These are phyloP conservation scores for Macadamia tetraphylla DNA, from an alignment of 164 flowering plant species.

Conservation along the genomic window DNA sequence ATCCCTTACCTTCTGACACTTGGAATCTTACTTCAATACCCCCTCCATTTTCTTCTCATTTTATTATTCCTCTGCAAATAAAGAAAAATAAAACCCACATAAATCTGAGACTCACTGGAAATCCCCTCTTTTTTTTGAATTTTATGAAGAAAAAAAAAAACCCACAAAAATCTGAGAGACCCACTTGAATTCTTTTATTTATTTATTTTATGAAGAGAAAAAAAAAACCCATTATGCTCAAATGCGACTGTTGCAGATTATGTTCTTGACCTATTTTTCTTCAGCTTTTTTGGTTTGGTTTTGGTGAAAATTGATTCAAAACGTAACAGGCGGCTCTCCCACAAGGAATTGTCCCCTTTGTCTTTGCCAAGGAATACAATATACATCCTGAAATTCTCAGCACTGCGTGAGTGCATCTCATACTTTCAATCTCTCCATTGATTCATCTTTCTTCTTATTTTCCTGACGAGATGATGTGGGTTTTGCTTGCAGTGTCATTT, in stretches of 20 bases:
- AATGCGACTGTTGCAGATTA: too few species aligned
- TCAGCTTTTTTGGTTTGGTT: too few species aligned
- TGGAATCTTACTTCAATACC: constrained; percentile 23
- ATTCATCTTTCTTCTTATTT: neutral
- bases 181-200: too few species aligned
- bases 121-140: too few species aligned
- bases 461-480: constrained; percentile 1
- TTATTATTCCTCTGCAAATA: neutral
- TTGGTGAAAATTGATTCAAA: too few species aligned
- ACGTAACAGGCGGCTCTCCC: constrained; percentile 20
- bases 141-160: neutral
- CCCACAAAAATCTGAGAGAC: neutral
- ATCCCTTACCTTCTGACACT: constrained; percentile 18
- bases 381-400: constrained; percentile 1
- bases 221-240: too few species aligned
- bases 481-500: neutral
- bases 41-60: constrained; percentile 1
- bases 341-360: constrained; percentile 21
- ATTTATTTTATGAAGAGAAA: too few species aligned
- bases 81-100: too few species aligned
- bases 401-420: neutral
- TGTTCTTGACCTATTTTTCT: too few species aligned
- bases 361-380: constrained; percentile 3
- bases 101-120: too few species aligned
- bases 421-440: neutral